Evolutionary conservation across 176 grass and related monocot species (phyloP).

Genomic region (Pontederia paniculata): DNA sequence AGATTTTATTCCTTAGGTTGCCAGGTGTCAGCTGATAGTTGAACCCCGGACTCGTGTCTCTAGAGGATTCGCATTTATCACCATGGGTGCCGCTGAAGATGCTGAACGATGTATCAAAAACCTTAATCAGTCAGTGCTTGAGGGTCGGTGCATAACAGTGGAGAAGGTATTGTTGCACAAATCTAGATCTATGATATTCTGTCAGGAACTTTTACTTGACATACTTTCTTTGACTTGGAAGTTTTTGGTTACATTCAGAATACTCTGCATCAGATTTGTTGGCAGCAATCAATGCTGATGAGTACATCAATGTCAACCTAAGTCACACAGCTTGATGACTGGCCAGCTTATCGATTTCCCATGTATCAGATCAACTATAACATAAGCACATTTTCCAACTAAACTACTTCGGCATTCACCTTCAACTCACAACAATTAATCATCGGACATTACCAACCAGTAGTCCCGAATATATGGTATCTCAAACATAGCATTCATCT

Average conservation of each 20-base stretch:
- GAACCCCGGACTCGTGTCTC: slow-evolving; percentile 81
- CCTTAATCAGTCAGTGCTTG: slow-evolving; percentile 60
- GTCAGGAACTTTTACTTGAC: neutral
- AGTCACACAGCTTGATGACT: slow-evolving; percentile 22
- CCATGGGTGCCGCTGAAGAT: slow-evolving; percentile 55
- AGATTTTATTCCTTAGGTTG: slow-evolving; percentile 28
- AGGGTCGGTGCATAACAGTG: slow-evolving; percentile 83
- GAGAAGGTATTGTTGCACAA: slow-evolving; percentile 54
- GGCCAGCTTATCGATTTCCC: slow-evolving; percentile 18
- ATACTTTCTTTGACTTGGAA: slow-evolving; percentile 5
- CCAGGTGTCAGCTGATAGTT: slow-evolving; percentile 46
- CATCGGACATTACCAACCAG: slow-evolving; percentile 20
- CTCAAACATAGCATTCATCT: slow-evolving; percentile 11
- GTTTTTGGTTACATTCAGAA: slow-evolving; percentile 22
- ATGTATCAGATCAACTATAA: slow-evolving; percentile 17
- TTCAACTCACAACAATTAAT: slow-evolving; percentile 24
- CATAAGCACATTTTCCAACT: slow-evolving; percentile 16
- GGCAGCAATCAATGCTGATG: slow-evolving; percentile 20
- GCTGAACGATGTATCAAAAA: slow-evolving; percentile 66
- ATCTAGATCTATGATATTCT: neutral
- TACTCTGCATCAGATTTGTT: slow-evolving; percentile 20
- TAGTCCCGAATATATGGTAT: slow-evolving; percentile 15
- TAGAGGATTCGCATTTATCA: slow-evolving; percentile 89
- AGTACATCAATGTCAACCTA: slow-evolving; percentile 11
- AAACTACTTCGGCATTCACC: slow-evolving; percentile 20